A percentile compares a stretch with the other conserved stretches of the same genome.
phyloP scores from a whole-genome alignment of 352 stramenopile species.

The Thalassiosira mediterranea region DNA sequence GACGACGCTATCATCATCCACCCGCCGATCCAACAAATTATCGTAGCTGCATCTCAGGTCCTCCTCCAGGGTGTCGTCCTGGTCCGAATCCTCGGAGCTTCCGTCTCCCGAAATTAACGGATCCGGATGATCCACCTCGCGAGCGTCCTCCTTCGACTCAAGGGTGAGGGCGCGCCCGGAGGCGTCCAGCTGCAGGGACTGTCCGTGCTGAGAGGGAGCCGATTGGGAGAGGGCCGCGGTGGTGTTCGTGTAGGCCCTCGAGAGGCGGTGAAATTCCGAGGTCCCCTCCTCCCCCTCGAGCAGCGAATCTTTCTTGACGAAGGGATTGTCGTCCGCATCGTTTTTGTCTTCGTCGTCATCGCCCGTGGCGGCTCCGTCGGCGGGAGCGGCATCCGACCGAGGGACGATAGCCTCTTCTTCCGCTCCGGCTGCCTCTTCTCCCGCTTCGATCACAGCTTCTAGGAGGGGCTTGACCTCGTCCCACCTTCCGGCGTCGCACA shows the following conservation, averaged over 20 bases:
- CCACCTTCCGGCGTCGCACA: slow-evolving; percentile 41
- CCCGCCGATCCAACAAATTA: background rate
- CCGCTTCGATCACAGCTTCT: slow-evolving; percentile 5
- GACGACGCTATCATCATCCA: background rate
- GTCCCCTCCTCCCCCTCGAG: too few relatives aligned
- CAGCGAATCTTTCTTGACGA: too few relatives aligned
- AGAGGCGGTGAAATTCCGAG: too few relatives aligned
- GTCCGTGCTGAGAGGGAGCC: too few relatives aligned
- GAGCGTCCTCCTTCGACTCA: too few relatives aligned
- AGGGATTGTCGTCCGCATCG: background rate
- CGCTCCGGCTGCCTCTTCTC: background rate
- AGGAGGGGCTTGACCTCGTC: slow-evolving; percentile 20
- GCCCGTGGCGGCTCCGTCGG: too few relatives aligned
- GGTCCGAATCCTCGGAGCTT: background rate
- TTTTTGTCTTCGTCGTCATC: background rate
- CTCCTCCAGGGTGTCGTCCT: background rate
- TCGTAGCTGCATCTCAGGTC: slow-evolving; percentile 16
- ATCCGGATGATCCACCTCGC: background rate
- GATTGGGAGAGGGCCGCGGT: too few relatives aligned
- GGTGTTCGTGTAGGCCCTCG: too few relatives aligned
- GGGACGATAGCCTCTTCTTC: background rate
- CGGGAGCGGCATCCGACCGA: too few relatives aligned
- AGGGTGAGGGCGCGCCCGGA: too few relatives aligned
- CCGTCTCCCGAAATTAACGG: background rate
- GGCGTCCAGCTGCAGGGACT: too few relatives aligned